These are phyloP conservation scores for Cucurbita ficifolia DNA, from an alignment of 306 rosid genomes.

Conservation along the genomic window DNA sequence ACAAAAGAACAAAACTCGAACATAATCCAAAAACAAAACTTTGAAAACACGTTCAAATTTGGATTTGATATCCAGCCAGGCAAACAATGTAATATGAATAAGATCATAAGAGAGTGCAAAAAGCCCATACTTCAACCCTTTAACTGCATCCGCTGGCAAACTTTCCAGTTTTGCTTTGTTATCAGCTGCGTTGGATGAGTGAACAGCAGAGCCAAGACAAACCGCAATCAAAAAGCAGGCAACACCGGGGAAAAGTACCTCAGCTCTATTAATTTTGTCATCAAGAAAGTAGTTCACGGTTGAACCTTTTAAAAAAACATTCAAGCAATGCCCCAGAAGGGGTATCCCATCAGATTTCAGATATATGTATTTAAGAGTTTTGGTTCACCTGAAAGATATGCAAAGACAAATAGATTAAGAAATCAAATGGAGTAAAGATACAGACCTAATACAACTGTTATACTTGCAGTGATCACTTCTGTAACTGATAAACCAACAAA, in stretches of 20 bases:
- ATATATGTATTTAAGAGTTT: neutral
- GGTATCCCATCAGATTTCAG: neutral
- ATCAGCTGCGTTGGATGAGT: constrained; percentile 77
- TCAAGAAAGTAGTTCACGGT: constrained; percentile 77
- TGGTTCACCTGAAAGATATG: neutral
- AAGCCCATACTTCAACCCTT: constrained; percentile 30
- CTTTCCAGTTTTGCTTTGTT: constrained; percentile 45
- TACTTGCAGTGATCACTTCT: constrained; percentile 70
- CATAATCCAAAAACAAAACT: neutral
- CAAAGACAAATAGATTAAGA: neutral
- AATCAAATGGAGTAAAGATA: constrained; percentile 3
- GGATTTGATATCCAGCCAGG: neutral
- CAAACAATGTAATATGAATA: neutral
- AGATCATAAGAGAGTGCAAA: neutral
- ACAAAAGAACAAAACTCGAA: neutral
- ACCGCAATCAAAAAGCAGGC: constrained; percentile 82
- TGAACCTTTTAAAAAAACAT: constrained; percentile 38
- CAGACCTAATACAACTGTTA: constrained; percentile 73
- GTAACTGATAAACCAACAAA: constrained; percentile 80
- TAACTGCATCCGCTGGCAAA: constrained; percentile 17
- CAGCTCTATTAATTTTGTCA: constrained; percentile 61
- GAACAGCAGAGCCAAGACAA: constrained; percentile 73
- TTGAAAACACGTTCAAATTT: neutral
- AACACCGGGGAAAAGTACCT: constrained; percentile 84
- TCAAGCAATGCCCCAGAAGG: neutral